Evolutionary conservation across 495 filamentous ascomycete species (phyloP).

Genomic region (Aspergillus heteromorphus): DNA sequence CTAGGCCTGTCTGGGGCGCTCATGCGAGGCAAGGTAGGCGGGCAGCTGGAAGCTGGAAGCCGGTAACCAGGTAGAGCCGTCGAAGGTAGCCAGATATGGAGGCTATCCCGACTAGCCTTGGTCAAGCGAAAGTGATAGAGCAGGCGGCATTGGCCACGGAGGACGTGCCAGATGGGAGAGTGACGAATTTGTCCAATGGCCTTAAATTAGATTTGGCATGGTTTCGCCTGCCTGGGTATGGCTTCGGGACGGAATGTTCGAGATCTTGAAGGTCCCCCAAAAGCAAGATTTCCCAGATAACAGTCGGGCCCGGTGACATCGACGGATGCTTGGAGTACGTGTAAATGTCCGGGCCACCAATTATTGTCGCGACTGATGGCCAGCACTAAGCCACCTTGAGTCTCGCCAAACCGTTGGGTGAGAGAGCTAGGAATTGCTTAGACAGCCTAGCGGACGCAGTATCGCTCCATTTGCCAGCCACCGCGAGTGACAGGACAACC

Average conservation of each 20-base stretch:
- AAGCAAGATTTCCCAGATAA: neutral
- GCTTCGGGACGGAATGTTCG: neutral
- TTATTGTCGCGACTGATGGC: neutral
- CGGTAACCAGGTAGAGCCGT: neutral
- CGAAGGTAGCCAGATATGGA: neutral
- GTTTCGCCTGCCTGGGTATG: neutral
- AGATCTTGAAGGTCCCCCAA: neutral
- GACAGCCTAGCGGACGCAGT: neutral
- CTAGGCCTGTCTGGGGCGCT: constrained; percentile 1
- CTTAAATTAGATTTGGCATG: neutral
- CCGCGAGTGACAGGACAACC: neutral
- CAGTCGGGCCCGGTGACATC: neutral
- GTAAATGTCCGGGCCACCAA: neutral
- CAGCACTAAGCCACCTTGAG: neutral
- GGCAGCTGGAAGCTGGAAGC: neutral
- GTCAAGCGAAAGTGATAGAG: neutral
- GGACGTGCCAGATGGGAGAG: neutral
- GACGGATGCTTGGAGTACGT: neutral
- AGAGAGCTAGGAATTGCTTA: neutral
- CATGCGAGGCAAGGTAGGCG: constrained; percentile 1
- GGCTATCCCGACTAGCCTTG: neutral
- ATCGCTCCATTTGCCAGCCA: neutral
- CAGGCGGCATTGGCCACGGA: neutral
- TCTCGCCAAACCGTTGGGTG: neutral
- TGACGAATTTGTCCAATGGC: neutral